Base-by-base conservation (phyloP, 345 rosid genomes). In the Syzygium aqueum region DNA sequence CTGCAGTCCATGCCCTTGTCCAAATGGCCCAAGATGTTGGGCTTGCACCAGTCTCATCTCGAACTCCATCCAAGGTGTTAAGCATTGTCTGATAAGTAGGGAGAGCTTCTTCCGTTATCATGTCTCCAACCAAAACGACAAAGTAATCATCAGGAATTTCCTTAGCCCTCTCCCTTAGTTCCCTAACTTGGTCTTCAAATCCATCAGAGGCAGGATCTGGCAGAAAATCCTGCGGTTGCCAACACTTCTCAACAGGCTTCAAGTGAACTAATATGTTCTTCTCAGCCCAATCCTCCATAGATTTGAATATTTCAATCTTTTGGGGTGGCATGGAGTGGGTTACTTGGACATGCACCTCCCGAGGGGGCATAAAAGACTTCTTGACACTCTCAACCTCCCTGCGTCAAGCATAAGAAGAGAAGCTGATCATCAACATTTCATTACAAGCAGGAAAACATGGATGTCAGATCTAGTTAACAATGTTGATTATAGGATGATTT, bases 151-250 rank as follows among this genome's bases (percentile, higher is more conserved):
- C 99, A 0, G 99, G 99, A 65, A 96, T 88, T 91, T 95, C 99
- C 90, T 89, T 95, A 27, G 98, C 95, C 89, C 99, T 95, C 89
- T 92, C 95, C 89, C 98, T 93, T n/a, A 96, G 89, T 91, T 95
- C 99, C 88, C 85, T 93, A 21, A 97, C 96, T 93, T 96, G 97
- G n/a, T 97, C 99, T 33, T 95, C 89, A 57, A 97, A 97, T 80
- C 95, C 99, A 51, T 95, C 94, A 2, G 96, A 94, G 28, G 95
- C 92, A 73, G 99, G 94, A 84, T 96, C 99, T 0, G 99, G 99
- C 88, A 97, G 94, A 89, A 96, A 97, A 90, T 95, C 98, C 88
- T 96, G 98, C 23, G 99, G 98, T 85, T 96, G 99, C 99, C 99
- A 97, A 51, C 96, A 94, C 85, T 97, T 95, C 91, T 97, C 99